phyloP scores from a whole-genome alignment of 2,329 filamentous ascomycete genomes.

The Eutypa lata region DNA sequence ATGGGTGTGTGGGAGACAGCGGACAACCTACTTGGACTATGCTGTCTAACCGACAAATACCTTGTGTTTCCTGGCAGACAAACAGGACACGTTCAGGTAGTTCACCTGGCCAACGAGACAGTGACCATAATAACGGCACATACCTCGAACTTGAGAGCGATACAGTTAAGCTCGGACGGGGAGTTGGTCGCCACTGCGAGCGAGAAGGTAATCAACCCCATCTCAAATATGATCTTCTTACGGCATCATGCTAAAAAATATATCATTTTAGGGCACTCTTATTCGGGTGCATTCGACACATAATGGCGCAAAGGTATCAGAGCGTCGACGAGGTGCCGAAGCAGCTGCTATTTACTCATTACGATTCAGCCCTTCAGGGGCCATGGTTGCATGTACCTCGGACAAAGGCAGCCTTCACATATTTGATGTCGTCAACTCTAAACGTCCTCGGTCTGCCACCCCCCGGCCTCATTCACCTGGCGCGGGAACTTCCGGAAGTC shows the following conservation, averaged over 20 bases:
- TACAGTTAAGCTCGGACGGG: conserved; percentile 77
- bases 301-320: conserved; percentile 76
- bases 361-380: conserved; percentile 78
- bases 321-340: conserved; percentile 86
- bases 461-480: conserved; percentile 11
- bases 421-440: conserved; percentile 73
- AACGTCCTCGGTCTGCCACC: conserved; percentile 22
- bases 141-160: conserved; percentile 70
- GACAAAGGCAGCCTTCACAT: conserved; percentile 96
- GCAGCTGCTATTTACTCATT: conserved; percentile 83
- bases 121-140: conserved; percentile 95
- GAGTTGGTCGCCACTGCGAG: conserved; percentile 85
- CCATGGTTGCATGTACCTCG: conserved; percentile 83
- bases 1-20: conserved; percentile 79
- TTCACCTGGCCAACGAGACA: conserved; percentile 72
- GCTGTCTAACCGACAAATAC: conserved; percentile 69
- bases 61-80: conserved; percentile 87
- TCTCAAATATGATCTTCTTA: conserved; percentile 4
- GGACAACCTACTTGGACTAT: conserved; percentile 78
- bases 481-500: conserved; percentile 20
- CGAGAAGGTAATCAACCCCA: conserved; percentile 57
- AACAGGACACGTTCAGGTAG: conserved; percentile 82
- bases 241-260: not conserved
- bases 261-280: conserved; percentile 65
- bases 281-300: conserved; percentile 80